These are phyloP conservation scores for Panaeolus papilionaceus DNA, from an alignment of 768 basidiomycete genomes.

Conservation along the genomic window DNA sequence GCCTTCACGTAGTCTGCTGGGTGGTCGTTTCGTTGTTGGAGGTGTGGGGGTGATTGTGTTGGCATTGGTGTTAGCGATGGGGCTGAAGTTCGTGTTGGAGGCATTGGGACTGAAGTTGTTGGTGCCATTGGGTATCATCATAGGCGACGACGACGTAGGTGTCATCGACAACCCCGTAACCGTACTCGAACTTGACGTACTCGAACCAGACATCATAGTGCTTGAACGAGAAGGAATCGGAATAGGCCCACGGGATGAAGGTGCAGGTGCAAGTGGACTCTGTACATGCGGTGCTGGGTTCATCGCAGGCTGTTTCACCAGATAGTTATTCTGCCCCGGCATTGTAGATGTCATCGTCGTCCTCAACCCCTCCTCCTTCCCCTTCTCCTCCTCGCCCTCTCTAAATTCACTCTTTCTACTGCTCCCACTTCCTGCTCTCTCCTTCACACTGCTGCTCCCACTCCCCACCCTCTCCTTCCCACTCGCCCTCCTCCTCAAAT, in stretches of 20 bases:
- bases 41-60: neutral
- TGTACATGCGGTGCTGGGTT: neutral
- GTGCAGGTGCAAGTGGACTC: neutral
- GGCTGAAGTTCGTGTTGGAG: too few relatives aligned
- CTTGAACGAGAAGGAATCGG: neutral
- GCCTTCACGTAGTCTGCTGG: conserved; percentile 27
- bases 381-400: conserved; percentile 20
- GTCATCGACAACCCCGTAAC: neutral
- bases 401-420: neutral
- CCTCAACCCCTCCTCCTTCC: conserved; percentile 11
- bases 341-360: too few relatives aligned
- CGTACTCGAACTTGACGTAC: neutral
- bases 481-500: conserved; percentile 40
- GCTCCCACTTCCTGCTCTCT: conserved; percentile 9
- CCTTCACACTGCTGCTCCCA: conserved; percentile 26
- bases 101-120: too few relatives aligned
- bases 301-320: too few relatives aligned
- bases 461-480: conserved; percentile 17
- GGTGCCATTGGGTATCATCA: too few relatives aligned
- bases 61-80: too few relatives aligned
- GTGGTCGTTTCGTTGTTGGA: conserved; percentile 18
- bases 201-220: neutral
- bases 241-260: neutral
- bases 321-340: too few relatives aligned
- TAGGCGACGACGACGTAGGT: neutral